Evolutionary conservation across 441 rosid species (phyloP), one percentile per base, ranked within the genome.

Genomic region (Rhodomyrtus psidioides): DNA sequence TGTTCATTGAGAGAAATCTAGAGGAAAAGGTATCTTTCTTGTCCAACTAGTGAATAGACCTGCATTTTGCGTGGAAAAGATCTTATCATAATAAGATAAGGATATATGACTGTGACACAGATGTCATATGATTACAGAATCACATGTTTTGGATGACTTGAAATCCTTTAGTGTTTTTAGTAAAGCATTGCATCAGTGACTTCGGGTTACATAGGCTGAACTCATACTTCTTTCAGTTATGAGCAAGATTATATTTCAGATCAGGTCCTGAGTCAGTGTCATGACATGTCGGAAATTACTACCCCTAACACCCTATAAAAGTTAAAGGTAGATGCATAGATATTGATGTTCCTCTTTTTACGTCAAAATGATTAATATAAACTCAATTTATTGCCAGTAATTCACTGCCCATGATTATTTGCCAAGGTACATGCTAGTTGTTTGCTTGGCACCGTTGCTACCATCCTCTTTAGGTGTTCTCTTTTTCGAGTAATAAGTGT

Each of bases 1-100:
- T 96, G 88, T 98, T 95, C 88, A 90, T 96, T 65, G 98, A 95
- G 88, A 94, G 93, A 90, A 95, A 91, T 44, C 89, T 98, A 91
- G 98, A 93, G 86, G 94, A 92, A 44, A 95, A 97, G 98, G 99
- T 98, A 92, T 58, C 56, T 46, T 82, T 14, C 62, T 15, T 53
- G 13, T 53, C 54, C 15, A 28, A 53, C 53, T 46, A 51, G 42
- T 84, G 70, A 28, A 76, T 46, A 17, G 34, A 51, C n/a, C 26
- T 27, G 55, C n/a, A 1, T 19, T 24, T 70, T 39, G 76, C 23
- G n/a, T 70, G 49, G 49, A 21, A 34, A 62, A 17, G 6, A 60
- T 60, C 4, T 60, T 15, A 28, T 60, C 30, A 28, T 27, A 59
- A 59, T 6, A 60, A 60, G 3, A 14, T 28, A 39, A 70, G 79